Conservation (phyloP, 1,284 basidiomycete genomes). For the Pseudomicrostroma phylloplanum region DNA sequence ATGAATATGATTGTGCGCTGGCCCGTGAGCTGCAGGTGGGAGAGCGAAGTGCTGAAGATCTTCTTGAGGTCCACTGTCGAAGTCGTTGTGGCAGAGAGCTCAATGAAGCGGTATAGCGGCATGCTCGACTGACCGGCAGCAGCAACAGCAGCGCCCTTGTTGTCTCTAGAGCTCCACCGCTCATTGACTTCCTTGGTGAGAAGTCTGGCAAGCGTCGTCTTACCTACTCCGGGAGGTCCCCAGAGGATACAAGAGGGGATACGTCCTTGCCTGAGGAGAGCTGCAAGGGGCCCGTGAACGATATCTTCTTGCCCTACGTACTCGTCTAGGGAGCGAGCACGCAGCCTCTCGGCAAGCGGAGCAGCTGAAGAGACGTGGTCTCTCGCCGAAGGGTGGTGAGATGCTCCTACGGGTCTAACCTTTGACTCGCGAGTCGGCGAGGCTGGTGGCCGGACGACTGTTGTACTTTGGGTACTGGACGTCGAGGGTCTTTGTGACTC, state of each 20-base stretch:
- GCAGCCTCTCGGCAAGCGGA: slow-evolving; percentile 45
- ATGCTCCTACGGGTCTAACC: neutral
- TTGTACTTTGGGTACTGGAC: neutral
- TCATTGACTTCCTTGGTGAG: slow-evolving; percentile 62
- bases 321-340: slow-evolving; percentile 37
- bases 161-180: slow-evolving; percentile 63
- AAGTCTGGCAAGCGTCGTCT: slow-evolving; percentile 71
- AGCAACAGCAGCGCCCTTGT: slow-evolving; percentile 54
- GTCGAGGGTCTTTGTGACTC: no score
- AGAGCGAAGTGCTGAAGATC: slow-evolving; percentile 74
- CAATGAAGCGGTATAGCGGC: slow-evolving; percentile 35
- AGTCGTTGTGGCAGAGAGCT: slow-evolving; percentile 54
- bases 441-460: neutral
- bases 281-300: slow-evolving; percentile 34
- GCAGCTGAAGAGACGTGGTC: slow-evolving; percentile 18
- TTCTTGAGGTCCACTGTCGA: slow-evolving; percentile 72
- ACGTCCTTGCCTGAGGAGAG: slow-evolving; percentile 32
- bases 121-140: neutral
- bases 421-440: neutral
- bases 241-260: slow-evolving; percentile 46
- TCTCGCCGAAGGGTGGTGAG: neutral
- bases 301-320: slow-evolving; percentile 40
- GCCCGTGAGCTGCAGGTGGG: slow-evolving; percentile 64
- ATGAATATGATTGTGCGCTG: slow-evolving; percentile 68
- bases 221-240: slow-evolving; percentile 56